Conservation (phyloP, 345 rosid species). For the Citrus cavaleriei region DNA sequence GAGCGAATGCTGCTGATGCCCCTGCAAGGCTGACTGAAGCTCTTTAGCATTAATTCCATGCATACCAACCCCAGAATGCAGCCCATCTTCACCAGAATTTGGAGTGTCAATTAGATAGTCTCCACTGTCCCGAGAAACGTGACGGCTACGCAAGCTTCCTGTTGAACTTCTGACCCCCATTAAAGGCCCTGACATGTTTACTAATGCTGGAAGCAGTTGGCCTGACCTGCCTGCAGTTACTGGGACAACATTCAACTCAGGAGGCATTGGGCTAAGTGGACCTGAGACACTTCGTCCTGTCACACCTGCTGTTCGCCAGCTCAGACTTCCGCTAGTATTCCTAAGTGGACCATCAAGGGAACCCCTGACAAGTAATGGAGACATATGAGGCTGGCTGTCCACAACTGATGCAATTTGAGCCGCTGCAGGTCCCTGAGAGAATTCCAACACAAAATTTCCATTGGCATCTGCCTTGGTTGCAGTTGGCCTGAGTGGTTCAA, state of each 20-base stretch:
- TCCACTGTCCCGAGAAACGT: slow-evolving; percentile 95
- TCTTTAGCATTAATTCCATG: slow-evolving; percentile 91
- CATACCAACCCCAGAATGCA: slow-evolving; percentile 67
- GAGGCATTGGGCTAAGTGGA: slow-evolving; percentile 90
- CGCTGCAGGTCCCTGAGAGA: slow-evolving; percentile 90
- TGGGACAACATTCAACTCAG: slow-evolving; percentile 76
- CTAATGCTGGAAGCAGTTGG: slow-evolving; percentile 81
- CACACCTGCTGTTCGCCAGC: slow-evolving; percentile 91
- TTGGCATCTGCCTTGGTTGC: slow-evolving; percentile 58
- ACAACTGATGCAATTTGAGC: slow-evolving; percentile 67
- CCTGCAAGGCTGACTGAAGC: slow-evolving; percentile 96
- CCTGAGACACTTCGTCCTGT: slow-evolving; percentile 90
- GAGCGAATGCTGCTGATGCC: slow-evolving; percentile 97
- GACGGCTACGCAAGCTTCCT: slow-evolving; percentile 94
- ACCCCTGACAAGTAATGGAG: slow-evolving; percentile 93
- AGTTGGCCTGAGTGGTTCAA: slow-evolving; percentile 61
- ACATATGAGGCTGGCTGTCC: slow-evolving; percentile 92
- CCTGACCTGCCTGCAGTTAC: slow-evolving; percentile 89
- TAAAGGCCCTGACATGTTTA: slow-evolving; percentile 95
- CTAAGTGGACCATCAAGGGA: slow-evolving; percentile 95
- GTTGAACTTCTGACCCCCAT: slow-evolving; percentile 93
- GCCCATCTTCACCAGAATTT: slow-evolving; percentile 83
- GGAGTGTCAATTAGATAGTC: slow-evolving; percentile 95
- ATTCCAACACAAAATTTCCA: slow-evolving; percentile 80
- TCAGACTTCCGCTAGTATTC: slow-evolving; percentile 89